Evolutionary conservation across 129 eudicot species (phyloP), one percentile per base, ranked within the genome.

Genomic region (Rutidosis leptorrhynchoides): DNA sequence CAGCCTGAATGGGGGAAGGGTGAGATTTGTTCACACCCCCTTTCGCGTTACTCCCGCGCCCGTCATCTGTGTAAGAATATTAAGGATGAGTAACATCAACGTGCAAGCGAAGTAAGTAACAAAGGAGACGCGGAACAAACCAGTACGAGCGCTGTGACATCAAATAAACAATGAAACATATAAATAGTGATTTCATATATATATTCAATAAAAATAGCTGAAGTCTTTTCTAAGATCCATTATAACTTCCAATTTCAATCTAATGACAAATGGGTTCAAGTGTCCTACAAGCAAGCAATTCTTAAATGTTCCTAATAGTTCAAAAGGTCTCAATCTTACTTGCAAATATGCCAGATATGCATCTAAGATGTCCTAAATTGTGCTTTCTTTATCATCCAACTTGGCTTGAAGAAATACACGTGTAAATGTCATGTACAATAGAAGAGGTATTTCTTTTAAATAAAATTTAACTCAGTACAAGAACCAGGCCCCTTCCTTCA

Each of bases 321-420:
- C 33, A 64, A 27, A 56, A 49, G 6, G 55, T 64, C 19, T 28
- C 32, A 10, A 17, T n/a, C 94, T 72, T 81, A 92, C 98, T 73
- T 93, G 98, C 74, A 93, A 68, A 86, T 88, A 77, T 67, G 95
- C 98, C 84, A 93, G 72, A 87, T 88, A 93, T 17, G 96, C 86
- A 82, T 93, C 98, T 30, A 93, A 80, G 65, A 88, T 86, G 80
- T 93, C 98, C 80, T 93, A 96, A 35, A 88, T 84, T 19, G 89
- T 80, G 78, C 85, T 83, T 48, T 77, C 79, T 69, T 78, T 81
- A 64, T 82, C 83, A 32, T 62, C 84, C 89, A 84, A n/a, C n/a
- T n/a, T 83, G 78, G 74, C 77, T 73, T 16, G 42, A 19, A 20
- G 64, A 22, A 35, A 62, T n/a, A 32, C 67, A 32, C 2, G 28